These are phyloP conservation scores for Penicillium sp. DNA, from an alignment of 2,329 filamentous ascomycete species.

Conservation along the genomic window DNA sequence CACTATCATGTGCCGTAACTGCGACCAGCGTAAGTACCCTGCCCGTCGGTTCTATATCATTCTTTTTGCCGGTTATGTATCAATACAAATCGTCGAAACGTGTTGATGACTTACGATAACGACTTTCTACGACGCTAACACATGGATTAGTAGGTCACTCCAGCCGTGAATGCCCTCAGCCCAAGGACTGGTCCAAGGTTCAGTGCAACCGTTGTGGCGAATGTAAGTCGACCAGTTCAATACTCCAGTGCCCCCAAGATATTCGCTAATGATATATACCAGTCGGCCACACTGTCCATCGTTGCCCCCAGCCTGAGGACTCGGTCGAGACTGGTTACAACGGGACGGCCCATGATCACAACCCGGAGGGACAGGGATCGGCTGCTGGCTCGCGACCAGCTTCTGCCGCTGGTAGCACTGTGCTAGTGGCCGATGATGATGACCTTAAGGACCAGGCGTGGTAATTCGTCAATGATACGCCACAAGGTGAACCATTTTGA, in stretches of 20 bases:
- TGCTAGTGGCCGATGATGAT: not conserved
- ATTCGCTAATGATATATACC: constrained; percentile 9
- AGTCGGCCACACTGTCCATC: constrained; percentile 47
- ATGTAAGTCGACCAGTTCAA: constrained; percentile 30
- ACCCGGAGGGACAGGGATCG: not conserved
- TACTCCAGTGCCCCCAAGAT: not conserved
- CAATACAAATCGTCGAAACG: not conserved
- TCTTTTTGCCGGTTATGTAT: not conserved
- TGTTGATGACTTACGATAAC: not conserved
- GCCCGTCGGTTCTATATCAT: not conserved
- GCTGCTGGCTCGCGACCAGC: not conserved
- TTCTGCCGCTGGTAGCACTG: too few species aligned
- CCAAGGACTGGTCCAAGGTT: constrained; percentile 45
- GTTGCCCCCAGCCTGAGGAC: constrained; percentile 35
- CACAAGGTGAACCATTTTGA: not conserved
- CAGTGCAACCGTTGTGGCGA: constrained; percentile 48
- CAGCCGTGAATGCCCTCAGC: constrained; percentile 45
- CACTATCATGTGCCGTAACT: constrained; percentile 47
- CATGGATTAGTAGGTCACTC: constrained; percentile 39
- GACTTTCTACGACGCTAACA: not conserved
- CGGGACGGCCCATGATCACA: not conserved
- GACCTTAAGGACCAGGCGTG: not conserved
- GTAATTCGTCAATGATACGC: not conserved
- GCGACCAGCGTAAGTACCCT: constrained; percentile 38
- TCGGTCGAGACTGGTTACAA: not conserved